Conservation (phyloP, 2,329 filamentous ascomycete species). For the Aspergillus ustus region DNA sequence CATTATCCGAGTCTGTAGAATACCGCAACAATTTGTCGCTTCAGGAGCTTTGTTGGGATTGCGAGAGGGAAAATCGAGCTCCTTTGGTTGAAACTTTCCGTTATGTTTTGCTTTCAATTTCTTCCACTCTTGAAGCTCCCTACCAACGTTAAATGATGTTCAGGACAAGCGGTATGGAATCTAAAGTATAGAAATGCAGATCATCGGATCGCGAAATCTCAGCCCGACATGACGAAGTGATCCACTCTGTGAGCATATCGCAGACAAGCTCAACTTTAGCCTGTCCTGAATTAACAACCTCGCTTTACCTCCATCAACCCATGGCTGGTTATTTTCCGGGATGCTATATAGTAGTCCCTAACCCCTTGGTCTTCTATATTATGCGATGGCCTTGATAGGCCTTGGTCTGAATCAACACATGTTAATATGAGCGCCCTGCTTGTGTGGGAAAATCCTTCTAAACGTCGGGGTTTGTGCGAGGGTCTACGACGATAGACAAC, state of each 20-base stretch:
- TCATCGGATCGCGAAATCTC: constrained; percentile 11
- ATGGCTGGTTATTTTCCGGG: not conserved
- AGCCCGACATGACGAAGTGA: constrained; percentile 8
- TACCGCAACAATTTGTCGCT: too few species aligned
- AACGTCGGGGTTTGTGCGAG: too few species aligned
- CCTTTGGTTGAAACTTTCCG: not conserved
- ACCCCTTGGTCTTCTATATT: not conserved
- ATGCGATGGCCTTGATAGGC: too few species aligned
- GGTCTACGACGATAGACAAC: too few species aligned
- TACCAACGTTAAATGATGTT: not conserved
- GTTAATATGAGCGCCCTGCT: too few species aligned
- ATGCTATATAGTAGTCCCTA: not conserved
- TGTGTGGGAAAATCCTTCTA: too few species aligned
- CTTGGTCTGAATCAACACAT: too few species aligned
- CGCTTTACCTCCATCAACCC: not conserved
- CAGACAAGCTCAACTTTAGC: constrained; percentile 9
- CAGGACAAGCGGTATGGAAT: not conserved
- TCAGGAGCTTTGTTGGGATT: not conserved
- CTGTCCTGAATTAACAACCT: not conserved
- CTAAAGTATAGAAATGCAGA: constrained; percentile 3
- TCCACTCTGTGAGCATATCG: constrained; percentile 13
- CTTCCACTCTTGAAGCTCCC: not conserved
- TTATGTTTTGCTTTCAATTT: not conserved
- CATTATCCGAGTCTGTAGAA: not conserved
- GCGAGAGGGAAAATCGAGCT: not conserved